These are phyloP conservation scores for Sarocladium strictum DNA, from an alignment of 2,329 filamentous ascomycete species.

Conservation along the genomic window DNA sequence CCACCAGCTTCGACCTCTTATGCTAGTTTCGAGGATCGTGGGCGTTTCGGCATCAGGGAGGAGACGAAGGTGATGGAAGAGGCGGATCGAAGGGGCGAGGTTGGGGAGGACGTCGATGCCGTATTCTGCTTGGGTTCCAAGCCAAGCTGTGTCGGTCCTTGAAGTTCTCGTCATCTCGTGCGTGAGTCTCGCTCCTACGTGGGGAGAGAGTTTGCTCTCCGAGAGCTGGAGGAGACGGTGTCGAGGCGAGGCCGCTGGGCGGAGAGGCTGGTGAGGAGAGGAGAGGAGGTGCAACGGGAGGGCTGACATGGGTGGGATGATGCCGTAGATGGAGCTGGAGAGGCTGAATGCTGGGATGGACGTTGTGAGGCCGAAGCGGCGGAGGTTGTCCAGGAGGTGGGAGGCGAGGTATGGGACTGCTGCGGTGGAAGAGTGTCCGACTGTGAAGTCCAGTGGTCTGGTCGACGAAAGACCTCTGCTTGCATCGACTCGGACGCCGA, in stretches of 20 bases:
- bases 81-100: conserved; percentile 27
- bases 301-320: conserved; percentile 25
- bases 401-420: neutral
- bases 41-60: conserved; percentile 23
- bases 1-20: conserved; percentile 18
- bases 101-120: conserved; percentile 30
- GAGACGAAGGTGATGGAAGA: conserved; percentile 25
- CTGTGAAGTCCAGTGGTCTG: neutral
- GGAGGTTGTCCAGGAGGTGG: neutral
- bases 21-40: conserved; percentile 30
- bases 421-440: neutral
- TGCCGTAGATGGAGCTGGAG: conserved; percentile 33
- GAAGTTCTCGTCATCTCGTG: conserved; percentile 28
- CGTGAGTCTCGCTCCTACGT: conserved; percentile 29
- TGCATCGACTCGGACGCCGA: neutral
- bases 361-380: neutral
- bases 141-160: neutral
- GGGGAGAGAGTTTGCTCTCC: conserved; percentile 31
- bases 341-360: conserved; percentile 30
- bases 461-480: neutral
- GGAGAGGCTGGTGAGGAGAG: conserved; percentile 26
- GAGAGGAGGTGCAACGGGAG: conserved; percentile 28
- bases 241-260: conserved; percentile 28
- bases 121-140: neutral
- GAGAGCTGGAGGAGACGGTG: conserved; percentile 30